These are phyloP conservation scores for Iris macrosiphon DNA, from an alignment of 106 monocot species.

Conservation along the genomic window DNA sequence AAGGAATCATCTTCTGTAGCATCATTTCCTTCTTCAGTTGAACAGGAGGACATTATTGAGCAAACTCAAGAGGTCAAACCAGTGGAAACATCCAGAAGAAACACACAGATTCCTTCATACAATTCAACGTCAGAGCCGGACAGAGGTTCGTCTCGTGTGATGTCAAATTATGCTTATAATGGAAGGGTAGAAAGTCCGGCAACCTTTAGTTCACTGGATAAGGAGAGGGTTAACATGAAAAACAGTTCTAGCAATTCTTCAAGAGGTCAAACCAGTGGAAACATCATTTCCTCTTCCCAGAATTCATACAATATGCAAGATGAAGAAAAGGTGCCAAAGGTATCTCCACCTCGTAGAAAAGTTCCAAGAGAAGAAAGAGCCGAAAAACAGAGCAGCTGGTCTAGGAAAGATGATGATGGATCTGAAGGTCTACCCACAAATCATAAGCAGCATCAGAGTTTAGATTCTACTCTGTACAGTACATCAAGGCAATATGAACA, in stretches of 20 bases:
- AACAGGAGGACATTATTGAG: conserved; percentile 24
- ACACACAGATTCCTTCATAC: conserved; percentile 24
- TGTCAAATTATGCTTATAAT: conserved; percentile 25
- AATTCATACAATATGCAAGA: conserved; percentile 37
- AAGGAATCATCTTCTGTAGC: too few relatives aligned
- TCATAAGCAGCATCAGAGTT: conserved; percentile 23
- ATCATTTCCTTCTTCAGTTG: conserved; percentile 26
- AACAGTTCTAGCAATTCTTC: conserved; percentile 10
- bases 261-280: conserved; percentile 13
- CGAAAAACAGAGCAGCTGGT: conserved; percentile 49
- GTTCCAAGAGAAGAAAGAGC: conserved; percentile 46
- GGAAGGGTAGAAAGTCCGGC: conserved; percentile 44
- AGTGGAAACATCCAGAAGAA: conserved; percentile 21
- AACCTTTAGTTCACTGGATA: conserved; percentile 26
- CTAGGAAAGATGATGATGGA: conserved; percentile 40
- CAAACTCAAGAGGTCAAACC: conserved; percentile 41
- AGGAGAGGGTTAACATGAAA: conserved; percentile 30
- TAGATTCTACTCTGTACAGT: conserved; percentile 14
- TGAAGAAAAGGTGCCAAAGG: conserved; percentile 69
- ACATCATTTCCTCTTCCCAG: conserved; percentile 22
- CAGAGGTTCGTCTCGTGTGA: conserved; percentile 21
- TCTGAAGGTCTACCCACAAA: conserved; percentile 23
- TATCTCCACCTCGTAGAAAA: conserved; percentile 81
- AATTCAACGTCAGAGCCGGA: conserved; percentile 36
- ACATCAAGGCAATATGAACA: conserved; percentile 26